Evolutionary conservation across 2,329 filamentous ascomycete species (phyloP).

Genomic region (Fusarium annulatum): DNA sequence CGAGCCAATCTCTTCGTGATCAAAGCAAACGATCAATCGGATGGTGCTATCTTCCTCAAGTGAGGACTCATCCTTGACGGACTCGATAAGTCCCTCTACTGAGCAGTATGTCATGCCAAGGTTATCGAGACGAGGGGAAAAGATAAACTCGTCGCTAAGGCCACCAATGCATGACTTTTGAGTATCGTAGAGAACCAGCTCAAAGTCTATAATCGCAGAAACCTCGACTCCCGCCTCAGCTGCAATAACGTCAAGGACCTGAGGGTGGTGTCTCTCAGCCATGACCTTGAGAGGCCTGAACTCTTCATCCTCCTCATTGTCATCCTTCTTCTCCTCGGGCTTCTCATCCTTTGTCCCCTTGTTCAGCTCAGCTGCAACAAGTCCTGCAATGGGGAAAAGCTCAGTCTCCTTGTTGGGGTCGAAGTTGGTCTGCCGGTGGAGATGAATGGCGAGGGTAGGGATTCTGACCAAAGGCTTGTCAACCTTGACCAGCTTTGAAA

Average conservation of each 20-base stretch:
- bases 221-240: conserved; percentile 77
- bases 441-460: conserved; percentile 92
- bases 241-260: conserved; percentile 86
- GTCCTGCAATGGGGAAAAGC: conserved; percentile 90
- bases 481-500: conserved; percentile 88
- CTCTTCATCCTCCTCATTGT: conserved; percentile 54
- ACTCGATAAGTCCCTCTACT: conserved; percentile 85
- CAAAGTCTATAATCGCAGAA: conserved; percentile 87
- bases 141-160: conserved; percentile 93
- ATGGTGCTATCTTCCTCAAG: conserved; percentile 84
- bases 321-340: conserved; percentile 50
- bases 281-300: conserved; percentile 83
- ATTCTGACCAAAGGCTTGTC: conserved; percentile 91
- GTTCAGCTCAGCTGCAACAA: conserved; percentile 90
- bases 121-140: conserved; percentile 95
- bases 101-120: conserved; percentile 96
- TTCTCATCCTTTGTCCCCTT: conserved; percentile 68
- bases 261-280: conserved; percentile 87
- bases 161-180: conserved; percentile 91
- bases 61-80: conserved; percentile 70
- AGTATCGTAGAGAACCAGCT: conserved; percentile 96
- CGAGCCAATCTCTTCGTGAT: conserved; percentile 97
- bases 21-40: conserved; percentile 92
- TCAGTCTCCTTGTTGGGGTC: conserved; percentile 98
- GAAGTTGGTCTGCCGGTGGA: conserved; percentile 87